Conservation (phyloP, 441 rosid species). For the Euphorbia celastroides region DNA sequence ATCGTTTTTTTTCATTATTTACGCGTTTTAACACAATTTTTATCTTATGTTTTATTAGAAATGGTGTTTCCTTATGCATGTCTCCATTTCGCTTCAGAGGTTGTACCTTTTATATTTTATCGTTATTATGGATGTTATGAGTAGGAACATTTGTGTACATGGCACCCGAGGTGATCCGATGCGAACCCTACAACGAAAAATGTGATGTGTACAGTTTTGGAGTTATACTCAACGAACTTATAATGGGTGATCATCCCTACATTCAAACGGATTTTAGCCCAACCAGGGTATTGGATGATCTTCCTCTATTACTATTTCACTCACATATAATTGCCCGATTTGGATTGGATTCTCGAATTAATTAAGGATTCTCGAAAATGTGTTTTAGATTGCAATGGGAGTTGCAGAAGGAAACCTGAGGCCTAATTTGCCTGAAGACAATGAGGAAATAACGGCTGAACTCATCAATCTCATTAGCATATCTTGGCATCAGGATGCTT, state of each 20-base stretch:
- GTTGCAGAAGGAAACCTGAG: slow-evolving; percentile 47
- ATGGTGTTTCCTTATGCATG: no score
- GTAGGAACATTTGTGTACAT: slow-evolving; percentile 55
- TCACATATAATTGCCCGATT: no score
- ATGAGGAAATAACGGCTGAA: slow-evolving; percentile 19
- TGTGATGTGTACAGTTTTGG: slow-evolving; percentile 57
- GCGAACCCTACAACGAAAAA: slow-evolving; percentile 51
- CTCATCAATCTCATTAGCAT: slow-evolving; percentile 28
- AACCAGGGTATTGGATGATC: slow-evolving; percentile 31
- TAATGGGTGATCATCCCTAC: slow-evolving; percentile 43
- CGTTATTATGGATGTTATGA: background rate
- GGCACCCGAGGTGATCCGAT: slow-evolving; percentile 55
- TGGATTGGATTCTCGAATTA: no score
- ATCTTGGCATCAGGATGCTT: slow-evolving; percentile 43
- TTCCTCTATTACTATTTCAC: no score
- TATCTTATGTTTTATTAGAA: no score
- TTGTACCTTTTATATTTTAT: no score
- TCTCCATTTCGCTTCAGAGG: no score
- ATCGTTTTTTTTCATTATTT: no score
- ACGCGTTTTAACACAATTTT: no score
- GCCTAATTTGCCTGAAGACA: slow-evolving; percentile 36
- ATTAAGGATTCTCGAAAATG: background rate
- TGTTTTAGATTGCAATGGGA: slow-evolving; percentile 41
- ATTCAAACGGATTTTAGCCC: slow-evolving; percentile 39
- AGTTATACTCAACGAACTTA: slow-evolving; percentile 41